Base-by-base conservation (phyloP, 805 yeast genomes). In the Gaillardinia entomophila region DNA sequence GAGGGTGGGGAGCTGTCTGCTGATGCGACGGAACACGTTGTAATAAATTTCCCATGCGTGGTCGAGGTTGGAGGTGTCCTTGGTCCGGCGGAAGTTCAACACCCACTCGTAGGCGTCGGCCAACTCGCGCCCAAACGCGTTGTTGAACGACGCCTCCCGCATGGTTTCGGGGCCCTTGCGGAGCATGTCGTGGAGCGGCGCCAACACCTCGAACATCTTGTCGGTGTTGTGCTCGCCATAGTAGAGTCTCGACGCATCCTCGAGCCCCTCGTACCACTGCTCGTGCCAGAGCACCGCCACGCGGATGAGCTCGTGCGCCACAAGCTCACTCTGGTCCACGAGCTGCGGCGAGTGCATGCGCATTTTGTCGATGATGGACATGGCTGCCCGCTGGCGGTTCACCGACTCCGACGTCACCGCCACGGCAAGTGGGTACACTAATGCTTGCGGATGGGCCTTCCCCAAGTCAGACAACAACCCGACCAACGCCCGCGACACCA, bases 31-130 rank as follows among this genome's bases (percentile, higher is more conserved):
- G 75, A 90, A 92, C 3, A 92, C 96, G 43, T 82, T 83, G 57
- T 90, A 89, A 53, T 90, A 90, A 12, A 89, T 81, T 55, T 90
- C 97, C 98, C 98, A 90, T 0, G 97, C 97, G 57, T 92, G 97
- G 49, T 89, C 88, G 57, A 90, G 60, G 46, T 88, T 90, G 16
- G 94, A 80, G 31, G 80, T 75, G 53, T 92, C 97, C 37, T 80
- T 84, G 0, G 95, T 82, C 28, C 87, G 68, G 52, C 86, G 81
- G 62, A 77, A 92, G 49, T 86, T 85, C 53, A 79, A 67, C 1
- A 89, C 82, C 96, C 97, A 90, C 47, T 88, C 95, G 47, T 82
- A 79, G 0, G 98, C 98, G 56, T 88, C 96, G 19, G 77, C 79
- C 37, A 92, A 65, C 42, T 92, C 99, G 38, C 95, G 72, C 3